Conservation (phyloP, 2,329 filamentous ascomycete genomes). For the Dothideomycetes sp. region DNA sequence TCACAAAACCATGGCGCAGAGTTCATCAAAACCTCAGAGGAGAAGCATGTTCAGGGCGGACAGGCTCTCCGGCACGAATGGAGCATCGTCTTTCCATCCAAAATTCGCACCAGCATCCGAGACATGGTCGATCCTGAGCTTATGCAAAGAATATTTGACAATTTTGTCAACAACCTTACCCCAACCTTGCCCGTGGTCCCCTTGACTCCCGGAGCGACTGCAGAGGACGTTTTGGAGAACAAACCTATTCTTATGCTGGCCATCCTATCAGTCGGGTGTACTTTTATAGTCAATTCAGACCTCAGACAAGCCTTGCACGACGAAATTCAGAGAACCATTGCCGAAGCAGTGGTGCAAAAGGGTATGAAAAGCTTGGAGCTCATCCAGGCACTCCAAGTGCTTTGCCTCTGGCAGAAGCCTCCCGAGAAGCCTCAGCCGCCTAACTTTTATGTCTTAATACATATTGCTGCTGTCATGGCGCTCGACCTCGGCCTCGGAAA, state of each 20-base stretch:
- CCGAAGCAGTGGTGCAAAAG: constrained; percentile 61
- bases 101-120: constrained; percentile 25
- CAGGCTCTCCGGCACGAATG: constrained; percentile 5
- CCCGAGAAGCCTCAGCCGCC: constrained; percentile 75
- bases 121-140: constrained; percentile 39
- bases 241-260: constrained; percentile 51
- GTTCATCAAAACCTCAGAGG: background rate
- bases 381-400: constrained; percentile 65
- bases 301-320: constrained; percentile 44
- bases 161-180: constrained; percentile 44
- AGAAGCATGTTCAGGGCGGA: background rate
- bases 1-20: background rate
- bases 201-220: constrained; percentile 42
- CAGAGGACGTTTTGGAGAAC: constrained; percentile 42
- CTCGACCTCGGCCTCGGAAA: constrained; percentile 71
- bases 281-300: constrained; percentile 2
- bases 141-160: constrained; percentile 45
- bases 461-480: constrained; percentile 70
- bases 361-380: constrained; percentile 77
- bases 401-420: constrained; percentile 75
- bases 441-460: constrained; percentile 80
- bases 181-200: constrained; percentile 48
- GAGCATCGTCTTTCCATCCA: constrained; percentile 16
- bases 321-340: constrained; percentile 62
- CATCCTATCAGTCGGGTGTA: constrained; percentile 44